phyloP scores from a whole-genome alignment of 2,329 filamentous ascomycete genomes.

The Madurella mycetomatis region DNA sequence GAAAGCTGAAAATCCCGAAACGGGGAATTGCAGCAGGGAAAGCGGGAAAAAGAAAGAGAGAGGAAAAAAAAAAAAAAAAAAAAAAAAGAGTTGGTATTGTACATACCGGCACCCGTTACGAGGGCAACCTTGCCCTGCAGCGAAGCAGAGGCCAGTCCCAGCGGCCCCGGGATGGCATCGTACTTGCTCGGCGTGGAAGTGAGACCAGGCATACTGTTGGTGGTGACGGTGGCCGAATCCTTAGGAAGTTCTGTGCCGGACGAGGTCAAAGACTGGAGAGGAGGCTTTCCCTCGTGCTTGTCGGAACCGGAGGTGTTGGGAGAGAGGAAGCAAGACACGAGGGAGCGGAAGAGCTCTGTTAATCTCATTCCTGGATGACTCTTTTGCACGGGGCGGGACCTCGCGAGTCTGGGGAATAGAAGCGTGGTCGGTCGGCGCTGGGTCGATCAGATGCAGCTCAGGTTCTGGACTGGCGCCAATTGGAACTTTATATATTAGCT shows the following conservation, averaged over 20 bases:
- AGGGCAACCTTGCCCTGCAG: constrained; percentile 34
- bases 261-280: constrained; percentile 7
- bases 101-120: constrained; percentile 34
- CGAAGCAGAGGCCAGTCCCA: constrained; percentile 29
- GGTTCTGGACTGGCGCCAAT: neutral
- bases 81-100: neutral
- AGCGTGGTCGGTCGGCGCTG: neutral
- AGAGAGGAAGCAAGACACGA: constrained; percentile 21
- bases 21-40: too few relatives aligned
- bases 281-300: constrained; percentile 14
- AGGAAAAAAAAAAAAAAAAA: neutral
- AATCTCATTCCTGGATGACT: constrained; percentile 16
- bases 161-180: constrained; percentile 31
- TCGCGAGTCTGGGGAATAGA: neutral
- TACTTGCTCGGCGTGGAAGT: constrained; percentile 28
- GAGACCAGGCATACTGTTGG: constrained; percentile 22
- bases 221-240: neutral
- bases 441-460: neutral
- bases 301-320: constrained; percentile 11
- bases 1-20: neutral
- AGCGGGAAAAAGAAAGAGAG: neutral
- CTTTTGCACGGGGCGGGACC: neutral
- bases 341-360: constrained; percentile 20
- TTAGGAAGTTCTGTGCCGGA: constrained; percentile 13
- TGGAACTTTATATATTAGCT: neutral